Evolutionary conservation across 2,329 filamentous ascomycete genomes (phyloP).

Genomic region (Clonostachys sp.): DNA sequence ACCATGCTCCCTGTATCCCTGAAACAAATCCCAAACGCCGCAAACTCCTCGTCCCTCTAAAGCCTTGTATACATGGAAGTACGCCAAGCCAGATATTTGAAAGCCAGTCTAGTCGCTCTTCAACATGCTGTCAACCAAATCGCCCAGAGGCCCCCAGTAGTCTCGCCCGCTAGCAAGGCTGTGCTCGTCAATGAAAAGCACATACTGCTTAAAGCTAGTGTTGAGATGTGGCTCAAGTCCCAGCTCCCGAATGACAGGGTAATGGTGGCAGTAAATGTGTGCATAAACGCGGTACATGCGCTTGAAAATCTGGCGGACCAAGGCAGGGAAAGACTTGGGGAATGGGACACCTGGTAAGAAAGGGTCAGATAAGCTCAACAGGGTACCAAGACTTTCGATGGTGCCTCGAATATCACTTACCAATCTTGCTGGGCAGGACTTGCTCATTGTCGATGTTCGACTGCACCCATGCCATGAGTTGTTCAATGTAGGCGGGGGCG

Average conservation of each 20-base stretch:
- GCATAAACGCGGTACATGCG: constrained; percentile 97
- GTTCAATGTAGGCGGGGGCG: constrained; percentile 94
- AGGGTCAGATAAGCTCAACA: constrained; percentile 4
- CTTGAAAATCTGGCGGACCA: constrained; percentile 97
- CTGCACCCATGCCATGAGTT: constrained; percentile 96
- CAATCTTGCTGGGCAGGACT: constrained; percentile 91
- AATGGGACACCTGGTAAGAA: constrained; percentile 74
- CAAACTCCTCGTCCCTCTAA: not conserved
- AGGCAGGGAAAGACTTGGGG: constrained; percentile 82
- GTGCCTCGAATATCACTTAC: constrained; percentile 31
- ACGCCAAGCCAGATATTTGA: constrained; percentile 1
- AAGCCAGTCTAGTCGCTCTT: constrained; percentile 67
- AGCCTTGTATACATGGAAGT: not conserved
- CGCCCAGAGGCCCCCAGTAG: constrained; percentile 93
- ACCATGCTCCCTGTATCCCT: too few species aligned
- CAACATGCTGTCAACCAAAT: constrained; percentile 97
- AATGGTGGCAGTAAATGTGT: constrained; percentile 99
- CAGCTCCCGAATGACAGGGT: constrained; percentile 91
- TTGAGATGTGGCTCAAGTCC: constrained; percentile 96
- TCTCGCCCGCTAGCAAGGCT: constrained; percentile 87
- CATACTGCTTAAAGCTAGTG: constrained; percentile 99
- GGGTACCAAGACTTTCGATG: not conserved
- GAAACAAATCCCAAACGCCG: too few species aligned
- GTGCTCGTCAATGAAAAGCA: constrained; percentile 97
- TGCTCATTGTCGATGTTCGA: constrained; percentile 92